A percentile compares a stretch with the other conserved stretches of the same genome.
Conservation (phyloP, 2,329 filamentous ascomycete genomes). For the Chrysosporium queenslandicum region DNA sequence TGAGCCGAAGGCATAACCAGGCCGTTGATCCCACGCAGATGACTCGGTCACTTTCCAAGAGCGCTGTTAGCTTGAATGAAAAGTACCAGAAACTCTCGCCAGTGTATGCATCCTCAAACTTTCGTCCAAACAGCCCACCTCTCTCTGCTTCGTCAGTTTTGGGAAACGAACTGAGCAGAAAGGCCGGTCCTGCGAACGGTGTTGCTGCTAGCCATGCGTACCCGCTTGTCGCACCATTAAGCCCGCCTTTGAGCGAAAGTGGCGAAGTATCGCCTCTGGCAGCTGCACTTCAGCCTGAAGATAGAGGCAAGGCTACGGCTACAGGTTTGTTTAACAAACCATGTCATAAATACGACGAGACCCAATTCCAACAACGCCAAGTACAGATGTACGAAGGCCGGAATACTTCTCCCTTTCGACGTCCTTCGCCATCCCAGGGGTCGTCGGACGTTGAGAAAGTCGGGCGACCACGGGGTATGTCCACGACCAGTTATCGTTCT, state of each 20-base stretch:
- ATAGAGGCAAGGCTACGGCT: conserved; percentile 72
- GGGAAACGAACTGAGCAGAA: conserved; percentile 30
- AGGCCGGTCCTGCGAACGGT: conserved; percentile 26
- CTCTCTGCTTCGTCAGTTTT: conserved; percentile 33
- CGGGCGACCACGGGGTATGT: conserved; percentile 27
- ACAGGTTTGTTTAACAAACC: conserved; percentile 64
- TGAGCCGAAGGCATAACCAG: conserved; percentile 54
- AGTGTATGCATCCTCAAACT: conserved; percentile 22
- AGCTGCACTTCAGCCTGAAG: conserved; percentile 59
- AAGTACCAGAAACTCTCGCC: conserved; percentile 31
- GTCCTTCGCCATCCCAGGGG: conserved; percentile 15
- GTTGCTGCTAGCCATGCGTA: conserved; percentile 26
- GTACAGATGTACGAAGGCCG: conserved; percentile 68
- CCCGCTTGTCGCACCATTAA: conserved; percentile 48
- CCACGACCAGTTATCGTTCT: conserved; percentile 31
- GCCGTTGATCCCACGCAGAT: conserved; percentile 43
- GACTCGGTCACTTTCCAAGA: conserved; percentile 41
- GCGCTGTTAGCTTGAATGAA: conserved; percentile 57
- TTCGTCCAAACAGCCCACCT: conserved; percentile 35
- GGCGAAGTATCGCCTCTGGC: conserved; percentile 55
- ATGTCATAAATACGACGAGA: conserved; percentile 66
- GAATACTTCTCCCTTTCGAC: conserved; percentile 46
- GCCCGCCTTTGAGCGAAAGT: conserved; percentile 60
- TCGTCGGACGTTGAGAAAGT: conserved; percentile 18
- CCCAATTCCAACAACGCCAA: conserved; percentile 72